Base-by-base conservation (phyloP, 148 eudicot species). In the Pouteria glomerata region DNA sequence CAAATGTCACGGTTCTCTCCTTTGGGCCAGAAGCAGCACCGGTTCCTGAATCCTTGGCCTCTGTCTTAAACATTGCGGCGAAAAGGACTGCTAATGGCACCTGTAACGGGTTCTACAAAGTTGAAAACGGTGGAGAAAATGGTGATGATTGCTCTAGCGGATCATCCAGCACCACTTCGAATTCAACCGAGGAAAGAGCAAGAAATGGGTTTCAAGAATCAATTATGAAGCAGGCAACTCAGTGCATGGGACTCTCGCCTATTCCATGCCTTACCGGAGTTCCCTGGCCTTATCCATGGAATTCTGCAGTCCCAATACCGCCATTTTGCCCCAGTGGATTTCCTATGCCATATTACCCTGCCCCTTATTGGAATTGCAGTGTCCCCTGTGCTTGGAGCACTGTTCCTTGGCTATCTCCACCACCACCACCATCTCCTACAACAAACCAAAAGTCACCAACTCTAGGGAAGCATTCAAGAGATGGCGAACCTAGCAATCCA, bases 381-480 rank as follows among this genome's bases (percentile, higher is more conserved):
- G 41, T 83, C 26, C 84, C 86, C 0, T 76, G 84, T n/a, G 3
- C 84, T 30, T 86, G 86, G 88, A 81, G 51, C n/a, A n/a, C n/a
- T 71, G 79, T 81, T 59, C 82, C 86, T 14, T 85, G 78, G 86
- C 35, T 81, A 24, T 16, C n/a, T n/a, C n/a, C n/a, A n/a, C n/a
- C n/a, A 10, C 44, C 79, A 24, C 88, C 75, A 14, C 75, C 71
- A 8, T 52, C 80, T 52, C 37, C 73, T 30, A 34, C 56, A 1
- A 70, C 63, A 8, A 69, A 48, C 63, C 80, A 69, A 2, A 74
- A 63, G 65, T 85, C 91, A 33, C 89, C 83, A 12, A 79, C 88
- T 30, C 62, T 87, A 18, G 95, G 95, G 64, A 89, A 89, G 66
- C 95, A 83, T 68, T 77, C 85, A 10, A 77, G 95, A 70, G 95